A percentile compares a stretch with the other conserved stretches of the same genome.
Evolutionary conservation across 495 filamentous ascomycete species (phyloP).

Genomic region (Penicillium pulvis): DNA sequence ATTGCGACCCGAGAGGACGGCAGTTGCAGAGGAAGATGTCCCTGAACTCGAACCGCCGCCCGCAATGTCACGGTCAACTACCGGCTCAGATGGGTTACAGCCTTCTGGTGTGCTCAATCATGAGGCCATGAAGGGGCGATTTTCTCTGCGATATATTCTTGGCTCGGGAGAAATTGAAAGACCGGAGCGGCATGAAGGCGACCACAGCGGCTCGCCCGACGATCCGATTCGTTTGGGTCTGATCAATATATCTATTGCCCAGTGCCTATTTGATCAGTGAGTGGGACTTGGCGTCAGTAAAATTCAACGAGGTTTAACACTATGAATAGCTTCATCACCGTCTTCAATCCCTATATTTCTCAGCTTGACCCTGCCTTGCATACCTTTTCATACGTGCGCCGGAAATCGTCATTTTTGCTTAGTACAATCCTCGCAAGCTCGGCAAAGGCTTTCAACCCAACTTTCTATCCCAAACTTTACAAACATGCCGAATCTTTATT

Average conservation of each 20-base stretch:
- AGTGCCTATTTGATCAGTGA: slow-evolving; percentile 23
- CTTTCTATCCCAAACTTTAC: slow-evolving; percentile 18
- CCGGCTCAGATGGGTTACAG: slow-evolving; percentile 16
- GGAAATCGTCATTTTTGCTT: slow-evolving; percentile 25
- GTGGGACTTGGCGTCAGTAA: not conserved
- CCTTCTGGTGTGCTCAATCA: slow-evolving; percentile 16
- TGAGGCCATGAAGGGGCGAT: slow-evolving; percentile 23
- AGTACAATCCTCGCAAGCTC: slow-evolving; percentile 21
- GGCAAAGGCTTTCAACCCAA: slow-evolving; percentile 25
- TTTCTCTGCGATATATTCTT: slow-evolving; percentile 25
- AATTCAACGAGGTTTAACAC: slow-evolving; percentile 8
- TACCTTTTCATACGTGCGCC: slow-evolving; percentile 24
- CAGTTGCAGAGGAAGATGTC: slow-evolving; percentile 2
- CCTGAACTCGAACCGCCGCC: not conserved
- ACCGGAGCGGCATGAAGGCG: slow-evolving; percentile 5
- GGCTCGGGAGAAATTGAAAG: slow-evolving; percentile 13
- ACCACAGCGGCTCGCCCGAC: slow-evolving; percentile 2
- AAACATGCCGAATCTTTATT: slow-evolving; percentile 24
- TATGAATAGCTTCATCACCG: slow-evolving; percentile 22
- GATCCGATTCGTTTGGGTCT: slow-evolving; percentile 16
- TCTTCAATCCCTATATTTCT: slow-evolving; percentile 26
- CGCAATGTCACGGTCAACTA: not conserved
- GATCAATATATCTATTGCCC: slow-evolving; percentile 19
- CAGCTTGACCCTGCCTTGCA: slow-evolving; percentile 27
- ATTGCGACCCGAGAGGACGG: slow-evolving; percentile 2